These are phyloP conservation scores for Ganoderma multipileum DNA, from an alignment of 1,284 basidiomycete genomes.

Conservation along the genomic window DNA sequence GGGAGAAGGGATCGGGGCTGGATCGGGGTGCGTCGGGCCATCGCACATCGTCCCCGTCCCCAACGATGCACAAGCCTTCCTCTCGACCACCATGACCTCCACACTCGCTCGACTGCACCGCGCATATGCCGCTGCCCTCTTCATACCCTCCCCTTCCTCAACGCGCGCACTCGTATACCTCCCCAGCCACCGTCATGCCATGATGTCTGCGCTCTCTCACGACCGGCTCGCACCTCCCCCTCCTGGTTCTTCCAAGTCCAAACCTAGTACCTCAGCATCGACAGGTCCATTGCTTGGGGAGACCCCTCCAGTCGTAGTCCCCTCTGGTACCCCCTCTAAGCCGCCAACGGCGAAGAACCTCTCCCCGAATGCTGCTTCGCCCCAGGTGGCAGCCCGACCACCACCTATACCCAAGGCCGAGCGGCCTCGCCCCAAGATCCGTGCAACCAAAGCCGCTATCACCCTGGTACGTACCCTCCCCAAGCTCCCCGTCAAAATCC, in stretches of 20 bases:
- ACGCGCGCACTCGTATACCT: constrained; percentile 31
- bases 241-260: constrained; percentile 29
- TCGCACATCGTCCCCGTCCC: background rate
- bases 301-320: constrained; percentile 58
- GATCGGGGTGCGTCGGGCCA: background rate
- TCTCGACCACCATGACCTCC: constrained; percentile 26
- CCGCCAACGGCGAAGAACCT: constrained; percentile 44
- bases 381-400: constrained; percentile 73
- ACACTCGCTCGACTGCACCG: constrained; percentile 31
- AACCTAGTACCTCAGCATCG: constrained; percentile 28
- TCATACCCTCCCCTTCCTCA: constrained; percentile 18
- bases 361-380: constrained; percentile 68
- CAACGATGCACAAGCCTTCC: constrained; percentile 13
- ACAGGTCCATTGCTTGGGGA: constrained; percentile 47
- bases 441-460: constrained; percentile 84
- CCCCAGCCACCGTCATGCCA: constrained; percentile 51
- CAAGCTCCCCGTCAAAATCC: background rate
- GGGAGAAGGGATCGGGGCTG: background rate
- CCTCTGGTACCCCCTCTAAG: constrained; percentile 36
- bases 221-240: constrained; percentile 37
- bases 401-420: constrained; percentile 72
- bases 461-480: constrained; percentile 67
- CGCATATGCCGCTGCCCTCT: constrained; percentile 22
- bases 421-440: constrained; percentile 70
- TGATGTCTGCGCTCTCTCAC: constrained; percentile 63